Percentiles rank a stretch among this genome's conserved stretches.
Conservation (phyloP, 1,284 basidiomycete species). For the Puccinia polysora region DNA sequence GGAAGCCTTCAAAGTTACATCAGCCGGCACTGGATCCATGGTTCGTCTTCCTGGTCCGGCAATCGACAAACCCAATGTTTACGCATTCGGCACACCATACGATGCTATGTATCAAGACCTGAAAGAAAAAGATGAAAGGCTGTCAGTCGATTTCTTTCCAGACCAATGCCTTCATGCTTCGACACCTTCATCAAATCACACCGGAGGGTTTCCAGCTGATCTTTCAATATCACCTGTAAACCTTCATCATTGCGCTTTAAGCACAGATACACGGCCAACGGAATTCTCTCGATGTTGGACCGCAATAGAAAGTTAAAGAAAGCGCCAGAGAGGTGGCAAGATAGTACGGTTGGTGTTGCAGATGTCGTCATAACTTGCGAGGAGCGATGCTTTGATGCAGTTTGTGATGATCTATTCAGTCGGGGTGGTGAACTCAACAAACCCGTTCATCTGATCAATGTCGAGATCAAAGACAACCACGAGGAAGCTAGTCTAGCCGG, state of each 20-base stretch:
- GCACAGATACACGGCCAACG: constrained; percentile 83
- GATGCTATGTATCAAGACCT: constrained; percentile 92
- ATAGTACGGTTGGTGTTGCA: constrained; percentile 68
- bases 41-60: constrained; percentile 92
- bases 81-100: constrained; percentile 96
- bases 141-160: constrained; percentile 61
- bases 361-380: constrained; percentile 99
- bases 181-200: no score
- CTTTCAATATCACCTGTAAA: no score
- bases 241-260: not conserved
- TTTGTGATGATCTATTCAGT: constrained; percentile 87
- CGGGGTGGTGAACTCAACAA: constrained; percentile 88
- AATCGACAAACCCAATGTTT: constrained; percentile 96
- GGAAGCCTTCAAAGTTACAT: constrained; percentile 84
- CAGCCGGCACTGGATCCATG: constrained; percentile 92
- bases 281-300: constrained; percentile 94
- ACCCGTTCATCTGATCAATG: constrained; percentile 92
- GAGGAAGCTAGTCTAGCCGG: constrained; percentile 96
- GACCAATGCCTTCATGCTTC: no score
- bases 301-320: constrained; percentile 85
- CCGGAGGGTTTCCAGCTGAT: no score
- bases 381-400: constrained; percentile 95
- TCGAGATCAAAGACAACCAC: constrained; percentile 99
- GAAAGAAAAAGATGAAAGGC: constrained; percentile 71
- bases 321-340: constrained; percentile 96